Base-by-base conservation (phyloP, 139 green algal genomes). In the Chlorella sp. region DNA sequence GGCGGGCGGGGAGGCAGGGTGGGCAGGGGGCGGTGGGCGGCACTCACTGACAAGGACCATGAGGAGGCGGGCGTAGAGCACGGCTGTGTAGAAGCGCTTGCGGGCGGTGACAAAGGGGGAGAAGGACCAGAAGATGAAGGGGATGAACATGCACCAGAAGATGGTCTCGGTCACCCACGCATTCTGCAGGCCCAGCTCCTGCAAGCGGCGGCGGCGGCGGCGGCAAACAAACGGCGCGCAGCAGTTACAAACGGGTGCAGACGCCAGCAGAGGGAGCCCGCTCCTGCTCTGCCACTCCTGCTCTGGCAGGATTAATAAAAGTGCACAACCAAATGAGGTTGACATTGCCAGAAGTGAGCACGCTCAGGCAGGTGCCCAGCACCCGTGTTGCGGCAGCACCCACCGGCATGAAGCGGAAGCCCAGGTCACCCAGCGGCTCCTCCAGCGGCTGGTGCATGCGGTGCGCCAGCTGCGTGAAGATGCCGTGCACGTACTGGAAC, bases 401-500 rank as follows among this genome's bases (percentile, higher is more conserved):
- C 81, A 97, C 96, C 86, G 95, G 95, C 14, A 96, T 92, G 24
- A 95, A 77, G 18, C 93, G 88, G 86, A 98, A 98, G 16, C 96
- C 96, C 0, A 97, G 16, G 89, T 98, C 96, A 57, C 94, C 92
- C 53, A 98, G 90, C 4, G 95, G 96, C 69, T 96, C 37, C n/a
- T 91, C 73, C 86, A 93, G 88, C 0, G 96, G 95, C 57, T 94
- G 77, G 83, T 98, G 96, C 92, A 97, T 95, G 32, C 95, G 88
- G 77, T 98, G 95, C 19, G 96, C 96, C 60, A 98, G 93, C 94
- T 98, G 96, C 9, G 96, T 97, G 87, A 96, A 96, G n/a, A 98
- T 97, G 66, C 95, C 96, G 89, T 98, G 96, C n/a, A 97, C 92
- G 64, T 98, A 98, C 85, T 98, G 96, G 92, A 98, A 97, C 19